Evolutionary conservation across 139 green algal genomes (phyloP), one percentile per base, ranked within the genome.

Genomic region (Micromonas pusilla): DNA sequence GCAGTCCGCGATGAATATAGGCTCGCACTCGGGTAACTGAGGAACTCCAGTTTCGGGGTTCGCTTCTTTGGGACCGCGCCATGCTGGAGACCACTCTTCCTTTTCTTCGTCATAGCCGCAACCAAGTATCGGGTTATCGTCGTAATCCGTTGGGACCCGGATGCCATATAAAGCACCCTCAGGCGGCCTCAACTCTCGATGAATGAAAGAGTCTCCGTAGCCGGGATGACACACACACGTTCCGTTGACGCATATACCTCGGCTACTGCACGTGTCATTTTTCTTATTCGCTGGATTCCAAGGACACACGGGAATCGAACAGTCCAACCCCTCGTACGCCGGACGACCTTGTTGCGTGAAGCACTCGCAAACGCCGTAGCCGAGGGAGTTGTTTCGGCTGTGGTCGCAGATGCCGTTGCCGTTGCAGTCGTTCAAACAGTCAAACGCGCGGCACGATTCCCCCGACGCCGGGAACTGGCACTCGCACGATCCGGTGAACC

Each of bases 391-490:
- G 20, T 33, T 63, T 3, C 19, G 20, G 23, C 20, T n/a, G 30
- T 76, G 39, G 37, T 76, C 70, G 70, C 70, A 76, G 30, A 64
- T 23, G 37, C 70, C 70, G 37, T 64, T 62, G 70, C n/a, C 70
- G 37, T 76, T 76, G 70, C 70, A 76, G 70, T 76, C 70, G 37
- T 76, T 63, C n/a, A 60, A n/a, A 33, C 70, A 76, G 20, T 76
- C 70, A 33, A 28, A 63, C 19, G 30, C 30, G 19, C 52, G 19
- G 37, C 70, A 76, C 5, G 26, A 30, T 13, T 26, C 21, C 21
- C 70, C 70, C 16, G 36, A 62, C 36, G 70, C 70, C 6, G 70
- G 70, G 23, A 63, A 76, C 33, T 65, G 26, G 37, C 70, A 76
- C 19, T 62, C 36, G 70, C 70, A 76, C 37, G 19, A 21, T 30